Percentiles rank a stretch among this genome's conserved stretches.
Evolutionary conservation across 2,329 filamentous ascomycete species (phyloP).

Genomic region (Diaporthe citri): DNA sequence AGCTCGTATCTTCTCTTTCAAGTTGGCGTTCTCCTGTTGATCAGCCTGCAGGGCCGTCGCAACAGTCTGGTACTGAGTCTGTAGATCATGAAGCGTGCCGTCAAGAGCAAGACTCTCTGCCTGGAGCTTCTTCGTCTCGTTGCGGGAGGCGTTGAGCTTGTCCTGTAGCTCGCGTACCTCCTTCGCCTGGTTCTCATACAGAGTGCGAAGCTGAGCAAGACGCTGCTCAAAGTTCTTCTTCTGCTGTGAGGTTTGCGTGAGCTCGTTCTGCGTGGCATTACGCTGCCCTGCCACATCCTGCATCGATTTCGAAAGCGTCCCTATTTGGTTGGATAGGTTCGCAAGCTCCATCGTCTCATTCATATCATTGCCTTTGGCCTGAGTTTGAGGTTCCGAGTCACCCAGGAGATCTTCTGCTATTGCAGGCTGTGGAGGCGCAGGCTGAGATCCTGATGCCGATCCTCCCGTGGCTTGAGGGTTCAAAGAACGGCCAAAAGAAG

Average conservation of each 20-base stretch:
- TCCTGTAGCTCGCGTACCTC: constrained; percentile 88
- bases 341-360: constrained; percentile 92
- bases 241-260: constrained; percentile 84
- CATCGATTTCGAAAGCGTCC: constrained; percentile 91
- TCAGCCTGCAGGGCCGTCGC: constrained; percentile 82
- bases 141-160: constrained; percentile 79
- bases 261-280: constrained; percentile 80
- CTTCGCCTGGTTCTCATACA: constrained; percentile 95
- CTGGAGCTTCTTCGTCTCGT: constrained; percentile 87
- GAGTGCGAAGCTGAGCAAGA: constrained; percentile 83
- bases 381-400: constrained; percentile 82
- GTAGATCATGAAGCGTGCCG: constrained; percentile 82
- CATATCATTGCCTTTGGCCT: constrained; percentile 85
- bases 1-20: constrained; percentile 89
- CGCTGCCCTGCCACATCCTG: constrained; percentile 91
- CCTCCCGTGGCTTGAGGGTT: constrained; percentile 82
- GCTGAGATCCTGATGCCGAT: constrained; percentile 58
- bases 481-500: constrained; percentile 88
- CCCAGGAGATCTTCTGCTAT: constrained; percentile 88
- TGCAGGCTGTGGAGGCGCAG: constrained; percentile 41
- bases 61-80: constrained; percentile 84
- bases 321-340: constrained; percentile 95
- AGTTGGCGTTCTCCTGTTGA: constrained; percentile 84
- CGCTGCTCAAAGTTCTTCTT: constrained; percentile 95
- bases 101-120: constrained; percentile 87